Base-by-base conservation (phyloP, 2,329 filamentous ascomycete genomes). In the Fusarium globosum region DNA sequence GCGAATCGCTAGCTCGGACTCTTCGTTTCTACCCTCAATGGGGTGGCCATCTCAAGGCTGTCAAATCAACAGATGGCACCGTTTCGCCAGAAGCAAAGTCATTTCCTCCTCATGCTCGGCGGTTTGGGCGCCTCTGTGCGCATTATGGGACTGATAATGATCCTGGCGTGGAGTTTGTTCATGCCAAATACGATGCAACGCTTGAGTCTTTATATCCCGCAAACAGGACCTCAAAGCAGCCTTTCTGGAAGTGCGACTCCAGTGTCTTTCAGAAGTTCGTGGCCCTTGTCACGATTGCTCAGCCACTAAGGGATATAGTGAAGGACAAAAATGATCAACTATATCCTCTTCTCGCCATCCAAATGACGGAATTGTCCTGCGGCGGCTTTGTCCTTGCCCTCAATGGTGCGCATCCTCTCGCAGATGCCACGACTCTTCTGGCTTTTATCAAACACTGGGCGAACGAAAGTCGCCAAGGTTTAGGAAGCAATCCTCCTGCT, bases 381-480 rank as follows among this genome's bases (percentile, higher is more conserved):
- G 76, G 73, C 3, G 78, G 72, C 1, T 74, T 78, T 33, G 62
- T 69, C 3, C 18, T 79, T 1, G 68, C 70, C 2, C 15, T 72
- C 8, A 77, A 77, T 15, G 69, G 61, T 9, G 48, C 68, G 2
- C 78, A 79, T 64, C 74, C 72, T 26, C 56, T 79, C 2, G 76
- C 77, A 13, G 78, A 79, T 42, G 74, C 73, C 9, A 70, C 72
- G 1, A 61, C 71, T 4, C 55, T 79, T 3, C 46, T 78, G 4
- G 7, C 55, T 6, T 66, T 79, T 10, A 35, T 79, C 6, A 76
- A 72, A 18, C 69, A 77, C 18, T 79, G 77, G 77, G 75, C 77
- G 0, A 18, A 15, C 0, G n/a, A 67, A 4, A 77, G 71, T 7
- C 26, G 60, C 7, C 33, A 61, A 2, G n/a, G 21, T 1, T 10